A percentile compares a stretch with the other conserved stretches of the same genome.
These are phyloP conservation scores for Dianthus caryophyllus DNA, from an alignment of 148 eudicot genomes.

Conservation along the genomic window DNA sequence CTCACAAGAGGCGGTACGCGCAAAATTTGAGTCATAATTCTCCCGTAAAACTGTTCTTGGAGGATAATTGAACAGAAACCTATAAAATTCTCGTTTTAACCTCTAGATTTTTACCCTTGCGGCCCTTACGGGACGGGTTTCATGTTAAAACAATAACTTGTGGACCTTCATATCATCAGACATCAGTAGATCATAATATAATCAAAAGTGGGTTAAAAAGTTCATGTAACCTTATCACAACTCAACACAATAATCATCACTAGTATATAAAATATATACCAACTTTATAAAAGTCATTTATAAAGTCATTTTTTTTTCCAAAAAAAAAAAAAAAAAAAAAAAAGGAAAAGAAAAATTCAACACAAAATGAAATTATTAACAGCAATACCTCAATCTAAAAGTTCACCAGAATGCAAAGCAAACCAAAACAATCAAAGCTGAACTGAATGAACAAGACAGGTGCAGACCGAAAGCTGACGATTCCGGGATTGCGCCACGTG, in stretches of 20 bases:
- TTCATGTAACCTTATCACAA: neutral
- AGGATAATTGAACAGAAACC: too few relatives aligned
- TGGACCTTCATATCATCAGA: too few relatives aligned
- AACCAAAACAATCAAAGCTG: slow-evolving; percentile 17
- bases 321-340: too few relatives aligned
- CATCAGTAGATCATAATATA: neutral
- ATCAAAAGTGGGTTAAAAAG: neutral
- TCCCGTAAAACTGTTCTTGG: too few relatives aligned
- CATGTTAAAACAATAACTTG: too few relatives aligned
- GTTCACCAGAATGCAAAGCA: slow-evolving; percentile 30
- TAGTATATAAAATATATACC: slow-evolving; percentile 21
- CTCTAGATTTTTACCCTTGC: too few relatives aligned
- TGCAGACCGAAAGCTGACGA: slow-evolving; percentile 33
- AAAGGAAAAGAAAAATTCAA: neutral
- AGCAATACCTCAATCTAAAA: neutral
- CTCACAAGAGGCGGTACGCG: too few relatives aligned
- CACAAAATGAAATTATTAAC: neutral
- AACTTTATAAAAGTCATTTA: slow-evolving; percentile 13
- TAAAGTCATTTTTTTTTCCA: neutral
- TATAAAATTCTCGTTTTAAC: too few relatives aligned
- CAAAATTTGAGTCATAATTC: too few relatives aligned
- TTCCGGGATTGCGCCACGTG: slow-evolving; percentile 37
- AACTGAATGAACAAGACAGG: slow-evolving; percentile 19
- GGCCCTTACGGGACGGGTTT: too few relatives aligned
- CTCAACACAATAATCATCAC: slow-evolving; percentile 1